These are phyloP conservation scores for Przewalskia tangutica DNA, from an alignment of 257 asterid genomes.

Conservation along the genomic window DNA sequence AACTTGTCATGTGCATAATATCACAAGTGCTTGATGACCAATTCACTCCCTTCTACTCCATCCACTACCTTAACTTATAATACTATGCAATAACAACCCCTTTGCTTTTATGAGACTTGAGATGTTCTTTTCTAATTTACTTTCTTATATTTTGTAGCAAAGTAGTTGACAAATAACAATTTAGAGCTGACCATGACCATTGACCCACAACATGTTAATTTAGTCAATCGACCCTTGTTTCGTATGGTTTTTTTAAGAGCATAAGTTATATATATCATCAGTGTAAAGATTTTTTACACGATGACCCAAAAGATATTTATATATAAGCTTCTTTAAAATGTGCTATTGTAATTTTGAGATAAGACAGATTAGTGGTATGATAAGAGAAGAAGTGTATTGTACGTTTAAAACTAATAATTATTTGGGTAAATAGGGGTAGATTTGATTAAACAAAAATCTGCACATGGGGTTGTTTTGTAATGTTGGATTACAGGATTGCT, in stretches of 20 bases:
- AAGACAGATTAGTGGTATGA: neutral
- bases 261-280: too few relatives aligned
- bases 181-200: neutral
- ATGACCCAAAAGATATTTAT: neutral
- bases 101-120: neutral
- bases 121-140: neutral
- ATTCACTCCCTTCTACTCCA: neutral
- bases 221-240: neutral
- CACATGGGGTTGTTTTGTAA: neutral
- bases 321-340: neutral
- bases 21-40: conserved; percentile 1
- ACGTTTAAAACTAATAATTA: neutral
- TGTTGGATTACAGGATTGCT: neutral
- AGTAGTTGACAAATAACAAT: neutral
- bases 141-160: neutral
- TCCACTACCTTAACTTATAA: neutral
- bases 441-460: neutral
- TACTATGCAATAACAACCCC: neutral
- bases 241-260: neutral
- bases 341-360: neutral
- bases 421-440: neutral
- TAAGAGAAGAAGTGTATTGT: neutral
- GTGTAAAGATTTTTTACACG: neutral
- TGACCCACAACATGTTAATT: neutral
- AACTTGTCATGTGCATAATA: neutral